Evolutionary conservation across 2,329 filamentous ascomycete species (phyloP).

Genomic region (Botryotinia convoluta): DNA sequence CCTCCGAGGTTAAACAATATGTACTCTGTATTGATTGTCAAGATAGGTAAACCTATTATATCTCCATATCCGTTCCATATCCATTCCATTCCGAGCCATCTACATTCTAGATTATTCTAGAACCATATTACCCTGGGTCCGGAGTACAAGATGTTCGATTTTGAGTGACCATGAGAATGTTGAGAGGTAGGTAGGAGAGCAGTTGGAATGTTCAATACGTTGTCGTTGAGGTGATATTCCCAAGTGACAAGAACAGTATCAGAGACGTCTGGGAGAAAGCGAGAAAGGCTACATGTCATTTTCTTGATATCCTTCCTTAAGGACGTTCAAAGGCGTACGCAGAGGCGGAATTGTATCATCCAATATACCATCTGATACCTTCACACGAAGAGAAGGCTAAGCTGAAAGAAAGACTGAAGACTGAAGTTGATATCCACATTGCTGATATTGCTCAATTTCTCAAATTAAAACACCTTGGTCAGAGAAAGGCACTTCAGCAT

Average conservation of each 20-base stretch:
- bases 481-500: background rate
- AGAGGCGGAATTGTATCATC: background rate
- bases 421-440: background rate
- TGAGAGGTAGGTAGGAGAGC: background rate
- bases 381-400: background rate
- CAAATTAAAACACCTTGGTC: background rate
- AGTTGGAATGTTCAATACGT: background rate
- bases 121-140: background rate
- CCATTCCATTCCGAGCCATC: background rate
- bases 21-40: background rate
- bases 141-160: background rate
- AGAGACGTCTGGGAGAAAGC: background rate
- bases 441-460: background rate
- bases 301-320: background rate
- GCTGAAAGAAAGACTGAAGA: background rate
- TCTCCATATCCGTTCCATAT: background rate
- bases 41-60: background rate
- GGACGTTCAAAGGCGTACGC: background rate
- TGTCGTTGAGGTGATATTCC: background rate
- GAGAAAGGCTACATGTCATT: background rate
- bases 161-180: background rate
- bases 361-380: background rate
- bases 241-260: background rate
- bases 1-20: background rate
- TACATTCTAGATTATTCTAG: conserved; percentile 6